Conservation (phyloP, 768 basidiomycete species). For the Mycena olivaceomarginata region DNA sequence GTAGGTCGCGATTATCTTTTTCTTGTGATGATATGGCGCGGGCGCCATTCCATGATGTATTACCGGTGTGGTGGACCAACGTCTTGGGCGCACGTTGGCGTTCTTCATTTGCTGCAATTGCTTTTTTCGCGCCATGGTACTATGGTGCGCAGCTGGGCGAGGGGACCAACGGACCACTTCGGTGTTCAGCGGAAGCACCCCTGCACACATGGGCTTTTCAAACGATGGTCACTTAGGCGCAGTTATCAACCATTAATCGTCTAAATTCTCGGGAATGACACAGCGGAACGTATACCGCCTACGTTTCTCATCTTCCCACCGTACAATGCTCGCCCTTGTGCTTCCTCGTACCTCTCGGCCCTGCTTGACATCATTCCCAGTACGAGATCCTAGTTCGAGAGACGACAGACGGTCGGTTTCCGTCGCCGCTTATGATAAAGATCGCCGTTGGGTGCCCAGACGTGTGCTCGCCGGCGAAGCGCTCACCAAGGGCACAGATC, state of each 20-base stretch:
- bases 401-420: not conserved
- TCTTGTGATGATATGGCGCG: too few species aligned
- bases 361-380: not conserved
- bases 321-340: not conserved
- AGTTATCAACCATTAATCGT: conserved; percentile 1
- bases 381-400: conserved; percentile 2
- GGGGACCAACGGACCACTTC: too few species aligned
- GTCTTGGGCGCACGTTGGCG: too few species aligned
- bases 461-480: not conserved
- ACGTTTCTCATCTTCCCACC: not conserved
- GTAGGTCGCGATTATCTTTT: too few species aligned
- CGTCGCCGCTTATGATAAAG: not conserved
- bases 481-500: conserved; percentile 3
- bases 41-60: too few species aligned
- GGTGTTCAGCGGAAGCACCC: too few species aligned
- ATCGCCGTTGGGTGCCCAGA: not conserved
- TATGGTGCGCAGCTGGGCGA: too few species aligned
- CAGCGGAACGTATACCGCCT: not conserved
- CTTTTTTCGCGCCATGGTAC: too few species aligned
- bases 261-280: conserved; percentile 1
- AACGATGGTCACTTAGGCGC: not conserved
- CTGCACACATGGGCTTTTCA: too few species aligned
- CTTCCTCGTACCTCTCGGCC: not conserved
- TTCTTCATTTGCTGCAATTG: too few species aligned
- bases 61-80: too few species aligned